Base-by-base conservation (phyloP, 192 early-diverging fungal genomes). In the Entomortierella chlamydospora region DNA sequence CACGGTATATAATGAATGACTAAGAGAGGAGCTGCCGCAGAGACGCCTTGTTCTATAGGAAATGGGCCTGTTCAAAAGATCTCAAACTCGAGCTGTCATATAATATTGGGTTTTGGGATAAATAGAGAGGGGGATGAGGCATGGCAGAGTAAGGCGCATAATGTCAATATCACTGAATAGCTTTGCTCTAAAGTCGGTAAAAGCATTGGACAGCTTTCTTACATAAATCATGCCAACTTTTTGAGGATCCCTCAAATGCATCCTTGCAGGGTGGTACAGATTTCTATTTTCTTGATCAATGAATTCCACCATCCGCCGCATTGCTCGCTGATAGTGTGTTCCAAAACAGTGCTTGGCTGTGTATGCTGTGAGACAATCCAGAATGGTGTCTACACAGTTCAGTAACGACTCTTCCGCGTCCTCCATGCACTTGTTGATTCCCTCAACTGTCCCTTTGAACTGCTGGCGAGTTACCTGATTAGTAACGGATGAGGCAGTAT, bases 141-240 rank as follows among this genome's bases (percentile, higher is more conserved):
- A 20, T 47, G 15, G 15, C 15, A 15, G 45, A 37, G 34, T 10
- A 37, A 37, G 51, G 49, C 22, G 3, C 0, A 39, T 11, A 22
- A 6, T 2, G 39, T 39, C 12, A 39, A 37, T 20, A 47, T 43
- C 29, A 61, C 3, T 8, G 20, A 47, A 47, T 47, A 47, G 45
- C 15, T 47, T 37, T 37, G 4, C 10, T 10, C 4, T 37, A 37
- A 37, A 37, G 34, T 7, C 4, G 10, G 34, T 37, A 7, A 10
- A 37, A 4, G 34, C 4, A 37, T 37, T 37, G 34, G 34, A 7
- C 34, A 8, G 29, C 7, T 25, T 34, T 11, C 65, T 55, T 70
- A 79, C 76, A 66, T 79, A 79, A 22, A 79, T 70, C 76, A 79
- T 79, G 41, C 76, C 76, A 13, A 79, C 76, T 50, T 58, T 79